Percentiles rank a stretch among this genome's conserved stretches.
phyloP scores from a whole-genome alignment of 305 asterid genomes.

The Fraxinus dipetala region DNA sequence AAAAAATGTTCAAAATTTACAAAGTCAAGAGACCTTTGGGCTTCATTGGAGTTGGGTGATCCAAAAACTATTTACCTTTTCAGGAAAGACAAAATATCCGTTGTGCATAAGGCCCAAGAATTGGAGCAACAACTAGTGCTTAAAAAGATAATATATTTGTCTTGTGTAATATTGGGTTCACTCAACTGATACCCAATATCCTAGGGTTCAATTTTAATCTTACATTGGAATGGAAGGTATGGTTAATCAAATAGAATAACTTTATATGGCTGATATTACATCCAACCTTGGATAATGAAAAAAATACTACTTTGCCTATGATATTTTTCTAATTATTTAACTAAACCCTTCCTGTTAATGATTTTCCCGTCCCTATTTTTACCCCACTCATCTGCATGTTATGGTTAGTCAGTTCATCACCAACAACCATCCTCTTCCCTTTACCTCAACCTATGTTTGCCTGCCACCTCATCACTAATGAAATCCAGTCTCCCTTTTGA shows the following conservation, averaged over 20 bases:
- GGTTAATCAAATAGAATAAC: not conserved
- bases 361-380: not conserved
- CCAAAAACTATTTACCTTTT: not conserved
- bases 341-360: not conserved
- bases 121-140: not conserved
- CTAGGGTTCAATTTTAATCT: not conserved
- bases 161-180: not conserved
- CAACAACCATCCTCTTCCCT: not conserved
- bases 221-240: not conserved
- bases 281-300: not conserved
- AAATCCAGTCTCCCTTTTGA: not conserved
- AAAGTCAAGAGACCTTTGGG: slow-evolving; percentile 6
- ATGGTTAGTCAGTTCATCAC: not conserved
- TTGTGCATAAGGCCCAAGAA: not conserved
- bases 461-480: not conserved
- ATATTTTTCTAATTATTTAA: not conserved
- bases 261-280: not conserved
- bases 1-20: slow-evolving; percentile 6
- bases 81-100: not conserved
- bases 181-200: not conserved
- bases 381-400: not conserved
- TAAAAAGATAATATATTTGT: not conserved
- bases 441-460: not conserved
- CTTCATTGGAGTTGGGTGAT: not conserved
- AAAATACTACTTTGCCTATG: not conserved